Percentiles rank a stretch among this genome's conserved stretches.
Conservation (phyloP, 805 yeast species). For the Kluyveromyces starmeri region DNA sequence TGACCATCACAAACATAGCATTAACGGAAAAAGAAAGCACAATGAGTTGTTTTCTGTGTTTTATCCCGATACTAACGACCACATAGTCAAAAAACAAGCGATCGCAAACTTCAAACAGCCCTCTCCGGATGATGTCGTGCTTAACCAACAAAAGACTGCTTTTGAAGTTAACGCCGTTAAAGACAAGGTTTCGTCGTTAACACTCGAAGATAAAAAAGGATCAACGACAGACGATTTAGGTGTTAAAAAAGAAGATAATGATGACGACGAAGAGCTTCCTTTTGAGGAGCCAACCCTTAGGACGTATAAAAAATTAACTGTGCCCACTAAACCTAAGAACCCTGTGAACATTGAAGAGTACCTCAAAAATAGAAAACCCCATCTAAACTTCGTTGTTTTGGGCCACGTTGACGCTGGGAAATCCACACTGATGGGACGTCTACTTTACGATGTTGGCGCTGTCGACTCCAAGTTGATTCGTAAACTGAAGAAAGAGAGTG, state of each 20-base stretch:
- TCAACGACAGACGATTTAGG: conserved; percentile 23
- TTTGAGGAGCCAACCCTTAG: conserved; percentile 14
- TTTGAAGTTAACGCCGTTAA: conserved; percentile 28
- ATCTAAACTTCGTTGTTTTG: conserved; percentile 91
- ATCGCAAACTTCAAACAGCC: conserved; percentile 52
- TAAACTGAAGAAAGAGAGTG: conserved; percentile 93
- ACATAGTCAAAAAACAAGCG: conserved; percentile 30
- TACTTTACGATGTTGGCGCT: conserved; percentile 85
- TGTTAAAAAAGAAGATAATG: conserved; percentile 22
- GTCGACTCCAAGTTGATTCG: conserved; percentile 96
- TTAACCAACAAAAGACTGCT: conserved; percentile 47
- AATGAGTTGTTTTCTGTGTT: conserved; percentile 25
- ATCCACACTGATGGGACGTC: conserved; percentile 97
- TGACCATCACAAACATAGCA: no score
- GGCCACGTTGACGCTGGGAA: conserved; percentile 99
- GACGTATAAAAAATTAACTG: conserved; percentile 21
- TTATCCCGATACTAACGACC: conserved; percentile 36
- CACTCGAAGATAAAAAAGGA: conserved; percentile 28
- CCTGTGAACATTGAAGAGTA: conserved; percentile 64
- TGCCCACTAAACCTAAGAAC: conserved; percentile 26
- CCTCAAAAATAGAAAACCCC: conserved; percentile 86
- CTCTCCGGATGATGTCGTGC: conserved; percentile 74
- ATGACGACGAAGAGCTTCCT: conserved; percentile 16
- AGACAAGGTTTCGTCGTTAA: conserved; percentile 10
- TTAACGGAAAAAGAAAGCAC: conserved; percentile 17